These are phyloP conservation scores for Hypoxylon sp. DNA, from an alignment of 2,329 filamentous ascomycete species.

Conservation along the genomic window DNA sequence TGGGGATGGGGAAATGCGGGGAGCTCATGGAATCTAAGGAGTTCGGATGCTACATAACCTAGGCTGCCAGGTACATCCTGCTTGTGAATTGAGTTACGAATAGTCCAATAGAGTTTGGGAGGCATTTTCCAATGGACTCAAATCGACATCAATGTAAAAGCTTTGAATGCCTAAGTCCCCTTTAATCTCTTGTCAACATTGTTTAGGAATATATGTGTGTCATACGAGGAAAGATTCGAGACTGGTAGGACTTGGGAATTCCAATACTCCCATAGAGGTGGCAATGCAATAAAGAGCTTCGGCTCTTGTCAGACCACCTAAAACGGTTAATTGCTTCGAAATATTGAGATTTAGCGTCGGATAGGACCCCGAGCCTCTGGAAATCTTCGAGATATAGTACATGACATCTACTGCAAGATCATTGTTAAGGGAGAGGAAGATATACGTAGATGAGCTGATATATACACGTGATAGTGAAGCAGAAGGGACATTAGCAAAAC, in stretches of 20 bases:
- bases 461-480: constrained; percentile 28
- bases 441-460: constrained; percentile 5
- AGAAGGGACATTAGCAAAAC: constrained; percentile 22
- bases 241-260: neutral
- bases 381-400: neutral
- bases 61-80: neutral
- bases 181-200: neutral
- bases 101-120: constrained; percentile 1
- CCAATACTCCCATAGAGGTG: neutral
- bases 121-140: neutral
- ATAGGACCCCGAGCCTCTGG: neutral
- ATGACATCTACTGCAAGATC: neutral
- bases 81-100: constrained; percentile 12
- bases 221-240: neutral
- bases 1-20: constrained; percentile 43
- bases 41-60: constrained; percentile 9
- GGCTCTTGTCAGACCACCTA: constrained; percentile 15
- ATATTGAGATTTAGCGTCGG: neutral
- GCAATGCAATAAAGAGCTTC: constrained; percentile 13
- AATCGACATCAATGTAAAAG: neutral
- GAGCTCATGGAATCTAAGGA: constrained; percentile 13
- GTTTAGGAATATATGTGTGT: neutral
- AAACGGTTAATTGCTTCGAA: constrained; percentile 17
- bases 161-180: neutral
- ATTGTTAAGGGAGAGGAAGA: constrained; percentile 1